Percentiles rank a stretch among this genome's conserved stretches.
These are phyloP conservation scores for Zymoseptoria brevis DNA, from an alignment of 2,329 filamentous ascomycete genomes.

Conservation along the genomic window DNA sequence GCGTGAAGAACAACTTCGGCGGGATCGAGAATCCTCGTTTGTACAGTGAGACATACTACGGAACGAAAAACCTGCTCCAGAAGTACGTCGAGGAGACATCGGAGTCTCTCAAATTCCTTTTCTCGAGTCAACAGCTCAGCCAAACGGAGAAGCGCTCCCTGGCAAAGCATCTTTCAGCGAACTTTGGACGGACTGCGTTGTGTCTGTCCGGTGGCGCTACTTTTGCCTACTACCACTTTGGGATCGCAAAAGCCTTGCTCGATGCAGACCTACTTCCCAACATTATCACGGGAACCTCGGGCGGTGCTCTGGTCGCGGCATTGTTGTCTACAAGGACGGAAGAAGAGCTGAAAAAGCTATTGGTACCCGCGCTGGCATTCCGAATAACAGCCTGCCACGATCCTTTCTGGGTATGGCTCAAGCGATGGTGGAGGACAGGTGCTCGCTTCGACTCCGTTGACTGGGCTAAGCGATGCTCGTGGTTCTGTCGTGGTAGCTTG, in stretches of 20 bases:
- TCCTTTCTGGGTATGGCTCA: constrained; percentile 63
- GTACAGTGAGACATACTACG: constrained; percentile 97
- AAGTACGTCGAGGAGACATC: constrained; percentile 81
- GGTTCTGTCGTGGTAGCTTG: constrained; percentile 86
- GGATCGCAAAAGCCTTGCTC: constrained; percentile 79
- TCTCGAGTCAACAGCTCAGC: constrained; percentile 58
- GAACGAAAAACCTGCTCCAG: constrained; percentile 91
- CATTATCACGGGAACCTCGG: constrained; percentile 93
- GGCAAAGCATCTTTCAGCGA: constrained; percentile 83
- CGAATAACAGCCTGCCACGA: constrained; percentile 83
- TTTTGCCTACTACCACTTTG: constrained; percentile 96
- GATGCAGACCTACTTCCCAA: constrained; percentile 80
- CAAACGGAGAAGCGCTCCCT: constrained; percentile 67
- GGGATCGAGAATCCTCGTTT: constrained; percentile 87
- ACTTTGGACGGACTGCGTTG: constrained; percentile 85
- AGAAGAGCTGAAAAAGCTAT: constrained; percentile 74
- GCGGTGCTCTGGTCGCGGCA: constrained; percentile 81
- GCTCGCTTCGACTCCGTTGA: constrained; percentile 89
- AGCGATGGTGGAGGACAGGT: constrained; percentile 84
- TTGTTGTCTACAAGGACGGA: constrained; percentile 84
- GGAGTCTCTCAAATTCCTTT: constrained; percentile 58
- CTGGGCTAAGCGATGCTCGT: constrained; percentile 77
- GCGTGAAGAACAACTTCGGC: constrained; percentile 95
- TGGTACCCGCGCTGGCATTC: constrained; percentile 78
- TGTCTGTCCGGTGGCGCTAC: constrained; percentile 89